A percentile compares a stretch with the other conserved stretches of the same genome.
phyloP scores from a whole-genome alignment of 257 asterid genomes.

The Nicotiana tabacum region DNA sequence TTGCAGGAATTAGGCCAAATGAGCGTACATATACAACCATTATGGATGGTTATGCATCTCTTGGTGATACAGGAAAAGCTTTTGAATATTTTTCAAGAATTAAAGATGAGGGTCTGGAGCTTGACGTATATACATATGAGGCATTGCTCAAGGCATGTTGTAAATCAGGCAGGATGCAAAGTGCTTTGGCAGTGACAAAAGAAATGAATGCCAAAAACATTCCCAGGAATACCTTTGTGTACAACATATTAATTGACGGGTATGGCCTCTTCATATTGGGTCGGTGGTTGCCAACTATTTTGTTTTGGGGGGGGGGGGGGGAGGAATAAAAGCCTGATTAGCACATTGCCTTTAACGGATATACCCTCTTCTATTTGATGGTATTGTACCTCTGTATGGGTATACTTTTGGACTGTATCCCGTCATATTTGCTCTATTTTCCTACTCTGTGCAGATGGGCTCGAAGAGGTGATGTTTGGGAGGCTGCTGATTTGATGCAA shows the following conservation, averaged over 20 bases:
- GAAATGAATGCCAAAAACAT: conserved; percentile 77
- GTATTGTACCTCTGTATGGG: background rate
- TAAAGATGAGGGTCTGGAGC: conserved; percentile 79
- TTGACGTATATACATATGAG: conserved; percentile 81
- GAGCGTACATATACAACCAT: conserved; percentile 90
- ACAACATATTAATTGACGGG: conserved; percentile 96
- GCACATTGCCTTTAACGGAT: background rate
- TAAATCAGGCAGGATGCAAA: conserved; percentile 98
- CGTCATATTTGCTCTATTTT: background rate
- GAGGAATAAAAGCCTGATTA: background rate
- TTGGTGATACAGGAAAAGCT: conserved; percentile 93
- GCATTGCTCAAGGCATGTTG: conserved; percentile 99
- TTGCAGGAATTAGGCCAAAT: conserved; percentile 74
- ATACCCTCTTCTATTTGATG: background rate
- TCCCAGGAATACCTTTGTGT: conserved; percentile 80
- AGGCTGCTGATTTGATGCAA: conserved; percentile 98
- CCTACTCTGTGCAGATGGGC: conserved; percentile 71
- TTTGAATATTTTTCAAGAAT: conserved; percentile 81
- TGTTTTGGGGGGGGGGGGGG: background rate
- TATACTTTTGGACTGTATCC: background rate
- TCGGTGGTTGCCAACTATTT: background rate
- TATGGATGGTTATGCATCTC: conserved; percentile 96
- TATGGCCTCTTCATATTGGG: conserved; percentile 22
- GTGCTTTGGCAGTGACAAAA: conserved; percentile 96
- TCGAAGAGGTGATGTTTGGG: conserved; percentile 99